Percentiles rank a stretch among this genome's conserved stretches.
These are phyloP conservation scores for Quercus phellos DNA, from an alignment of 331 rosid genomes.

Conservation along the genomic window DNA sequence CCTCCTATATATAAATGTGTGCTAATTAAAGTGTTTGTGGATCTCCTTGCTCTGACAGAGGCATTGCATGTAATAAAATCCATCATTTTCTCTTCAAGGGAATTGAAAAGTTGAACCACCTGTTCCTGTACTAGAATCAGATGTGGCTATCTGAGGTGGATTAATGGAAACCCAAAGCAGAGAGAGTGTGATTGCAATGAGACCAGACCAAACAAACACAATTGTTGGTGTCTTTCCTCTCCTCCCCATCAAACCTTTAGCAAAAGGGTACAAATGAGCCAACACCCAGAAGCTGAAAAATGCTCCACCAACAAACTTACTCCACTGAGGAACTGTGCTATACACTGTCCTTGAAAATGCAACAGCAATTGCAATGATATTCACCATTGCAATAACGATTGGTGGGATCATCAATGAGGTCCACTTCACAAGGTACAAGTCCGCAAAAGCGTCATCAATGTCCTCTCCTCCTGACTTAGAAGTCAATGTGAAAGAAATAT, in stretches of 20 bases:
- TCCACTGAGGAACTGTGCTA: slow-evolving; percentile 58
- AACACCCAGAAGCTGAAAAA: slow-evolving; percentile 94
- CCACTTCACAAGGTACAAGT: slow-evolving; percentile 79
- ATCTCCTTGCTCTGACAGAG: too few species aligned
- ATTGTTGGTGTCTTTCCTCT: slow-evolving; percentile 85
- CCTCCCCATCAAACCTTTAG: slow-evolving; percentile 89
- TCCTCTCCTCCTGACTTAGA: slow-evolving; percentile 64
- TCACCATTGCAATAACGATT: slow-evolving; percentile 69
- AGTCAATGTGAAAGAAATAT: slow-evolving; percentile 77
- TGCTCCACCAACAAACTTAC: slow-evolving; percentile 67
- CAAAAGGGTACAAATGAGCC: slow-evolving; percentile 87
- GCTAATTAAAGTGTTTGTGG: too few species aligned
- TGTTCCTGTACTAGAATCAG: slow-evolving; percentile 21
- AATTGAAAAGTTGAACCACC: slow-evolving; percentile 38
- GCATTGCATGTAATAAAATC: background rate
- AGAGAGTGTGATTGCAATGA: slow-evolving; percentile 78
- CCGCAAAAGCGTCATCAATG: slow-evolving; percentile 50
- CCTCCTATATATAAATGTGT: too few species aligned
- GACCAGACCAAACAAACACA: slow-evolving; percentile 88
- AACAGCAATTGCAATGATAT: slow-evolving; percentile 55
- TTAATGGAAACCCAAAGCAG: slow-evolving; percentile 60
- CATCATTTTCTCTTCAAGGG: slow-evolving; percentile 32
- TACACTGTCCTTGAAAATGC: slow-evolving; percentile 59
- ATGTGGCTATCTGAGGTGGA: slow-evolving; percentile 30
- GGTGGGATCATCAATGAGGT: slow-evolving; percentile 80